Evolutionary conservation across 2,329 filamentous ascomycete genomes (phyloP).

Genomic region (Ophiostoma pallidulum): DNA sequence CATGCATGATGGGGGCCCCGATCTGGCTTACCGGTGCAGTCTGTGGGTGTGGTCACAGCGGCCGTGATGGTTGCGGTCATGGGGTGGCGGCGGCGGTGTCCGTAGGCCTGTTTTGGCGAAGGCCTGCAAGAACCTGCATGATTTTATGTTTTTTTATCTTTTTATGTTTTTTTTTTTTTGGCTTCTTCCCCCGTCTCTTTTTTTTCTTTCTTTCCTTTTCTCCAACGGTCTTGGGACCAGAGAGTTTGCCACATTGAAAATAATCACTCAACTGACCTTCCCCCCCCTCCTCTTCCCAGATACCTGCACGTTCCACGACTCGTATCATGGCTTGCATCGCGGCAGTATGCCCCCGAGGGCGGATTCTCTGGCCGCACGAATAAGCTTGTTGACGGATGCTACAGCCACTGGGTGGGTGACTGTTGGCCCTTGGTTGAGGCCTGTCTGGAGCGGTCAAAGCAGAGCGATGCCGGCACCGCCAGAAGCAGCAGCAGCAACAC

Average conservation of each 20-base stretch:
- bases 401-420: constrained; percentile 93
- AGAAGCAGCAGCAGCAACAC: background rate
- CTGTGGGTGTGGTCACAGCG: constrained; percentile 7
- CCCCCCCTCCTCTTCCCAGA: constrained; percentile 30
- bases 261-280: background rate
- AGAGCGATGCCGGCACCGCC: too few species aligned
- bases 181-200: background rate
- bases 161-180: background rate
- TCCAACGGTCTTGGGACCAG: background rate
- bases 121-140: too few species aligned
- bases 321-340: constrained; percentile 77
- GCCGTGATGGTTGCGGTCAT: background rate
- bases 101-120: background rate
- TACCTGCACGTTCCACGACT: constrained; percentile 69
- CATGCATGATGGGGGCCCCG: constrained; percentile 25
- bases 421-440: constrained; percentile 91
- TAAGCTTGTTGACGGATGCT: constrained; percentile 96
- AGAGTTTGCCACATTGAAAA: background rate
- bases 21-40: constrained; percentile 14
- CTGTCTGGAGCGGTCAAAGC: constrained; percentile 44
- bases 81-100: background rate
- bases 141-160: too few species aligned
- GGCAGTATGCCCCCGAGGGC: constrained; percentile 84
- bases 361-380: constrained; percentile 92
- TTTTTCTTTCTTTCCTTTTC: background rate